A percentile compares a stretch with the other conserved stretches of the same genome.
These are phyloP conservation scores for Acorus gramineus DNA, from an alignment of 106 monocot genomes.

Conservation along the genomic window DNA sequence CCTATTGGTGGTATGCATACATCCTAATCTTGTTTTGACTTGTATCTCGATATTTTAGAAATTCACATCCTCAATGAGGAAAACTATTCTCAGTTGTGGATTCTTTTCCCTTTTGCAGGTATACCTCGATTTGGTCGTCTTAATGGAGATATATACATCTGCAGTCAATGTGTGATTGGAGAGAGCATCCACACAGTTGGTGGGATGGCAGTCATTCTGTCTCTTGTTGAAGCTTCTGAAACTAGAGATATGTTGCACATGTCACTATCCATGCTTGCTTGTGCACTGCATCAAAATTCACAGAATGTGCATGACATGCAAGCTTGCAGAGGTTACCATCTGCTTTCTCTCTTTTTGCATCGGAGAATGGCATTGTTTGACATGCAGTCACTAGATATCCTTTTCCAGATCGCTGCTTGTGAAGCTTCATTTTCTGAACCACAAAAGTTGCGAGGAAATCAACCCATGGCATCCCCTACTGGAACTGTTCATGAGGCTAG, in stretches of 20 bases:
- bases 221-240: slow-evolving; percentile 91
- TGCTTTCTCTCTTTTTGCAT: slow-evolving; percentile 88
- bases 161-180: slow-evolving; percentile 68
- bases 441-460: slow-evolving; percentile 36
- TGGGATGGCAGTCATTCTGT: slow-evolving; percentile 80
- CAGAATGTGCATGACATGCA: slow-evolving; percentile 91
- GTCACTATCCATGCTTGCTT: slow-evolving; percentile 70
- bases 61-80: neutral
- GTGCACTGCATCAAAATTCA: slow-evolving; percentile 82
- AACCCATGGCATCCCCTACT: slow-evolving; percentile 22
- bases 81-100: neutral
- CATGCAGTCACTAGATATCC: slow-evolving; percentile 93
- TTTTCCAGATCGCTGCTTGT: slow-evolving; percentile 95
- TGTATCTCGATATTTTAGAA: neutral
- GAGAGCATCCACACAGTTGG: slow-evolving; percentile 86
- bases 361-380: slow-evolving; percentile 87
- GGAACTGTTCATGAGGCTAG: slow-evolving; percentile 41
- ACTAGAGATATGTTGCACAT: slow-evolving; percentile 94
- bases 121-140: slow-evolving; percentile 97
- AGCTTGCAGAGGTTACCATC: slow-evolving; percentile 84
- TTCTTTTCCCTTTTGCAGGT: slow-evolving; percentile 38
- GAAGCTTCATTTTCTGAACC: slow-evolving; percentile 82
- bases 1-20: slow-evolving; percentile 81
- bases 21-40: neutral
- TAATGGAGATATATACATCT: slow-evolving; percentile 82